These are phyloP conservation scores for Dryadomyces quercivorus DNA, from an alignment of 2,329 filamentous ascomycete species.

Conservation along the genomic window DNA sequence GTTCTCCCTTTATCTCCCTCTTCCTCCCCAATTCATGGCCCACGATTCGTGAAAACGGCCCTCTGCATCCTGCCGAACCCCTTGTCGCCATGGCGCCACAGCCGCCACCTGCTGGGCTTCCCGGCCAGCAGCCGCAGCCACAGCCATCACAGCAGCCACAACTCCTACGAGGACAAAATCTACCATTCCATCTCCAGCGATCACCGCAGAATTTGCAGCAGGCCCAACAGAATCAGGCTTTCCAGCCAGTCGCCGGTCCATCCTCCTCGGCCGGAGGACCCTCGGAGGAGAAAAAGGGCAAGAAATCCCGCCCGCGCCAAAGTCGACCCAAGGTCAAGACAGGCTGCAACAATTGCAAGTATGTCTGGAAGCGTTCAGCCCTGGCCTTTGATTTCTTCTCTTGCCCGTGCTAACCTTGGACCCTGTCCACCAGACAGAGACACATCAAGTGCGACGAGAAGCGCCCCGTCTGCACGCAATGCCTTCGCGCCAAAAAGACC, in stretches of 20 bases:
- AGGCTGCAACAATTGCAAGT: conserved; percentile 58
- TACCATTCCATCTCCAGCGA: background rate
- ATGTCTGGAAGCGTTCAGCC: conserved; percentile 21
- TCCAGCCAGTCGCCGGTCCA: background rate
- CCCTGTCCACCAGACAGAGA: conserved; percentile 30
- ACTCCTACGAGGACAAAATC: background rate
- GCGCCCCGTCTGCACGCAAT: conserved; percentile 48
- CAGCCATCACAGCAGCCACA: background rate
- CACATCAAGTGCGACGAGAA: conserved; percentile 56
- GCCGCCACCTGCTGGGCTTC: background rate
- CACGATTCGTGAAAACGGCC: background rate
- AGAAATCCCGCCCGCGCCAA: conserved; percentile 28
- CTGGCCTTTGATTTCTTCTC: conserved; percentile 1
- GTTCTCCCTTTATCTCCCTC: background rate
- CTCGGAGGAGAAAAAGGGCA: conserved; percentile 12
- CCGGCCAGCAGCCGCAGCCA: background rate
- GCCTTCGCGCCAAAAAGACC: conserved; percentile 41
- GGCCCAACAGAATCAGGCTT: background rate
- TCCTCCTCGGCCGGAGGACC: background rate
- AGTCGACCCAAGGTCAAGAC: conserved; percentile 54
- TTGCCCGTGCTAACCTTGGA: background rate
- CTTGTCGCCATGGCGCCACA: background rate
- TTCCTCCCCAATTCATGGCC: background rate
- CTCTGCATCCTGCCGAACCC: background rate
- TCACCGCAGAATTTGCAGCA: too few species aligned